These are phyloP conservation scores for Hypoxylon trugodes DNA, from an alignment of 495 filamentous ascomycete species.

Conservation along the genomic window DNA sequence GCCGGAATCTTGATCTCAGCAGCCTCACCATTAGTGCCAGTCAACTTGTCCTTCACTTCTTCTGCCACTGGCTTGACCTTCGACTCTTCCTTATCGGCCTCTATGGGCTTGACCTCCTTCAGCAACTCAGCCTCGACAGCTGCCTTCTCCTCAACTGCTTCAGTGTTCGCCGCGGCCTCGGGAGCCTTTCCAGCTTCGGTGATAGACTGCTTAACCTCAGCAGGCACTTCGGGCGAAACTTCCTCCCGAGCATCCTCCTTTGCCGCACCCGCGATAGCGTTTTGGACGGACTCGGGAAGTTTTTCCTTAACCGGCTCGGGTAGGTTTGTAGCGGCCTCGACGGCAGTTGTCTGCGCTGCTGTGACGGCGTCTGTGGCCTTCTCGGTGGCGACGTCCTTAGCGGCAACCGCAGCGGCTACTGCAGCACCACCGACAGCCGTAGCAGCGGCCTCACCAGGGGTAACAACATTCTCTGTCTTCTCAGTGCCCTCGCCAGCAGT, in stretches of 20 bases:
- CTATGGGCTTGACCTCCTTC: slow-evolving; percentile 50
- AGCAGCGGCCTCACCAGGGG: slow-evolving; percentile 51
- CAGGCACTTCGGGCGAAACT: slow-evolving; percentile 67
- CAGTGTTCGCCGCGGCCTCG: slow-evolving; percentile 74
- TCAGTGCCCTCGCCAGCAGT: slow-evolving; percentile 56
- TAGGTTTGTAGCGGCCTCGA: slow-evolving; percentile 42
- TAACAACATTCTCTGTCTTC: slow-evolving; percentile 55
- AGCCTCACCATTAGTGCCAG: slow-evolving; percentile 29
- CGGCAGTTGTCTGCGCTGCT: slow-evolving; percentile 34
- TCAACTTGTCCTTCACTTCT: slow-evolving; percentile 12
- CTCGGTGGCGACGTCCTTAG: slow-evolving; percentile 45
- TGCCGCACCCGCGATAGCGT: slow-evolving; percentile 29
- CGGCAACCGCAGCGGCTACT: slow-evolving; percentile 44
- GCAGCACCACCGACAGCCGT: slow-evolving; percentile 51
- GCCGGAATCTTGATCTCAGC: slow-evolving; percentile 31
- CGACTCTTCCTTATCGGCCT: slow-evolving; percentile 52
- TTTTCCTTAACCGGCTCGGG: slow-evolving; percentile 49
- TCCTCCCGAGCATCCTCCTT: slow-evolving; percentile 47
- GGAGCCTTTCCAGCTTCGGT: slow-evolving; percentile 67
- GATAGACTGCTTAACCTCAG: slow-evolving; percentile 77
- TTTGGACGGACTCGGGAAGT: slow-evolving; percentile 45
- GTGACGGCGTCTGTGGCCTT: slow-evolving; percentile 44
- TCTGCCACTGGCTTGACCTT: slow-evolving; percentile 29
- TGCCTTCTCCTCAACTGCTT: slow-evolving; percentile 79
- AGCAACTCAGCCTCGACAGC: slow-evolving; percentile 74